Evolutionary conservation across 345 rosid species (phyloP).

Genomic region (Aquilaria malaccensis): DNA sequence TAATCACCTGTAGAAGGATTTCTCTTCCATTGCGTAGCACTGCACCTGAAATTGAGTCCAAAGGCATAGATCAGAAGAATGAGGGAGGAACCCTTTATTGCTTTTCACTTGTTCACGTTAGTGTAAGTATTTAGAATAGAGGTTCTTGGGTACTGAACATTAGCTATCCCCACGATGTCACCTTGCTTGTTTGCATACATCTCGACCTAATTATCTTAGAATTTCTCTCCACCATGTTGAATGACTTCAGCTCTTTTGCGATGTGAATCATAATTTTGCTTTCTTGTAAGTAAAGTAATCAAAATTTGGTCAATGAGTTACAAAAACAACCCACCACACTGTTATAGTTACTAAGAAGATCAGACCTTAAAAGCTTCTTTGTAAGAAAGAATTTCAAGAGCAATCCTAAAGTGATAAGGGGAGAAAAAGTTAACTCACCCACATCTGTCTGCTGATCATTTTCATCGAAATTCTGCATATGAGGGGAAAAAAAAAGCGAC

Average conservation of each 20-base stretch:
- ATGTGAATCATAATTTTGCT: too few relatives aligned
- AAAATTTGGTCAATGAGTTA: background rate
- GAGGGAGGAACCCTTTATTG: background rate
- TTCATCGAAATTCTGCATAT: slow-evolving; percentile 41
- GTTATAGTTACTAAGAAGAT: background rate
- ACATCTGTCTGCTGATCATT: slow-evolving; percentile 45
- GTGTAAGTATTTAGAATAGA: background rate
- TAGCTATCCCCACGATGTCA: background rate
- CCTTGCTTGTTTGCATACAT: background rate
- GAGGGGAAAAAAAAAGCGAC: background rate
- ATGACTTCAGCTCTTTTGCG: too few relatives aligned
- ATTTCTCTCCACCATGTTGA: background rate
- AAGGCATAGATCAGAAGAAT: slow-evolving; percentile 7
- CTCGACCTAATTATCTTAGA: background rate
- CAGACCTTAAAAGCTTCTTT: background rate
- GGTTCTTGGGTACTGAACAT: background rate
- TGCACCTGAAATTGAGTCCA: slow-evolving; percentile 36
- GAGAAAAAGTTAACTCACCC: slow-evolving; percentile 32
- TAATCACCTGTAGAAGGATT: slow-evolving; percentile 66
- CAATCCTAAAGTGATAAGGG: slow-evolving; percentile 1
- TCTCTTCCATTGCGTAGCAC: slow-evolving; percentile 62
- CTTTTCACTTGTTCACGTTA: background rate
- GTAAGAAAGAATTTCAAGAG: background rate
- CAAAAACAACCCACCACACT: slow-evolving; percentile 6
- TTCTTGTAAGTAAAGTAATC: background rate